Evolutionary conservation across 345 rosid genomes (phyloP), one percentile per base, ranked within the genome.

Genomic region (Dimocarpus longan): DNA sequence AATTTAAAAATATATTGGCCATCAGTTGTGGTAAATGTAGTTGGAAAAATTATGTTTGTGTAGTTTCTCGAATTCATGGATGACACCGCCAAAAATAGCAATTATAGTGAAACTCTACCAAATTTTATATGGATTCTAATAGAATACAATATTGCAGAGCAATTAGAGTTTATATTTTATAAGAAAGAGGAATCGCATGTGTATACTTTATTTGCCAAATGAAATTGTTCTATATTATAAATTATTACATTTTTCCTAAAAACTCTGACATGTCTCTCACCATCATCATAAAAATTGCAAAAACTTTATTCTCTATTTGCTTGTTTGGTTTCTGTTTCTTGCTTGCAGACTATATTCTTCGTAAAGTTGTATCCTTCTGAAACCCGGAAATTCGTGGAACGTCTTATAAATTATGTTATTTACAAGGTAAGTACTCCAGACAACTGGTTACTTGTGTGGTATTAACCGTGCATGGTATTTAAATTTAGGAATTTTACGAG

Each of bases 361-460:
- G 90, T 83, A 43, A 92, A 93, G 79, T 85, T 96, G 79, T 89
- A 93, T 79, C 86, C 92, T 50, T 85, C 94, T 71, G 99, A 96
- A 88, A 86, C 91, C 65, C 88, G 88, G 74, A 96, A 93, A 84
- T 80, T 96, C 82, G 87, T 87, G 85, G 98, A 94, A 82, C 94
- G 95, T n/a, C 93, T 96, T 80, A 82, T 91, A 80, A 94, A 96
- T 82, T 96, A 96, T 90, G 91, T 93, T 85, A 88, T 93, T 72
- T 96, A 96, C 86, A 96, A 96, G 99, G 99, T 96, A 86, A 77
- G 59, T 78, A 57, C 69, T 82, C 70, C 74, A 75, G 73, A 21
- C 42, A 52, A 13, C 40, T 56, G 24, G 24, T 75, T 66, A 66
- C 70, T 15, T 8, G 52, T 73, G 22, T 10, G 32, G 5, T 57